Conservation (phyloP, 2,329 filamentous ascomycete genomes). For the Venturia effusa region DNA sequence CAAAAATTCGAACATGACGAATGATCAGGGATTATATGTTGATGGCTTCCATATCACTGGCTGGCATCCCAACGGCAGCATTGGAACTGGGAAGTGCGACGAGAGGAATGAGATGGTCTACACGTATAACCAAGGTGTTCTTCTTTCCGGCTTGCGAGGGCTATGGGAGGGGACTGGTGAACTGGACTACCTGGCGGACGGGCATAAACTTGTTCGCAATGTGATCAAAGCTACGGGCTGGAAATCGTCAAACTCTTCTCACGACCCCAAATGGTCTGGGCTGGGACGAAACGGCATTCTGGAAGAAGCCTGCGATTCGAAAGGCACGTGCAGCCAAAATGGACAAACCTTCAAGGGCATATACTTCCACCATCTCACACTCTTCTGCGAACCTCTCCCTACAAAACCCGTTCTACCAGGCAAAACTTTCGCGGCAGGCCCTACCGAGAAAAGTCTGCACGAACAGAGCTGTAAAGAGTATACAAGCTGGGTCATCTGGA, state of each 20-base stretch:
- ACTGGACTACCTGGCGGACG: conserved; percentile 62
- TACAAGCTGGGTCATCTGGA: conserved; percentile 64
- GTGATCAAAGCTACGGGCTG: conserved; percentile 75
- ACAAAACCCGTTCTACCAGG: conserved; percentile 32
- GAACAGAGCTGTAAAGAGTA: conserved; percentile 53
- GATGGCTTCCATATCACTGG: conserved; percentile 82
- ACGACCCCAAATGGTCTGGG: neutral
- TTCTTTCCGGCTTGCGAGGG: conserved; percentile 70
- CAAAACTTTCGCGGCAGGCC: conserved; percentile 30
- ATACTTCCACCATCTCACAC: conserved; percentile 77
- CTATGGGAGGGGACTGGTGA: conserved; percentile 71
- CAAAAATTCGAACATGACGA: conserved; percentile 67
- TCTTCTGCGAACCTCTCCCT: conserved; percentile 62
- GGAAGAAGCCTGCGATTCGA: conserved; percentile 73
- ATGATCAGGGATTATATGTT: conserved; percentile 60
- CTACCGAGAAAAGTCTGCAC: conserved; percentile 35
- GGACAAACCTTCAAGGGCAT: conserved; percentile 89
- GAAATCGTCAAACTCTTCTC: conserved; percentile 24
- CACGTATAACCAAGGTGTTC: conserved; percentile 90
- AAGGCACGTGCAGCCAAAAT: conserved; percentile 67
- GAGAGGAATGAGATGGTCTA: conserved; percentile 79
- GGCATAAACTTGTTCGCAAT: conserved; percentile 62
- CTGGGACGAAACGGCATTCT: conserved; percentile 64
- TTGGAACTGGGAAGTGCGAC: conserved; percentile 65
- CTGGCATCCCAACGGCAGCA: conserved; percentile 42